Conservation (phyloP, 2,329 filamentous ascomycete genomes). For the Diaporthe sp. region DNA sequence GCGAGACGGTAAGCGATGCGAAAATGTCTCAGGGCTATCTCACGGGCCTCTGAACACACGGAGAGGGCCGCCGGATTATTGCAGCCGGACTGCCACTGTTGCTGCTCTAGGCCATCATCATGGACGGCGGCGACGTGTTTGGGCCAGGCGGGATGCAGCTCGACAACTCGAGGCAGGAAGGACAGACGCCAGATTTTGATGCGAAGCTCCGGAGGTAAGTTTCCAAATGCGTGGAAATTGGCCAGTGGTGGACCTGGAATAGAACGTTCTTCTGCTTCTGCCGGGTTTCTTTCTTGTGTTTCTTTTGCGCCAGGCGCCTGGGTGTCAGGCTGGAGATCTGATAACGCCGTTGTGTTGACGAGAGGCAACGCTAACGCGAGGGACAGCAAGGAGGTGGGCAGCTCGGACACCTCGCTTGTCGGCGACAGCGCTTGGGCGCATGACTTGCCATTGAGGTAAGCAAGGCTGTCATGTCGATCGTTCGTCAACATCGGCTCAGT, state of each 20-base stretch:
- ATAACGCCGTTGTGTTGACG: not conserved
- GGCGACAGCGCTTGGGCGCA: no score
- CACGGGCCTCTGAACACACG: slow-evolving; percentile 51
- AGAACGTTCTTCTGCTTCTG: not conserved
- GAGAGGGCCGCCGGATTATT: slow-evolving; percentile 52
- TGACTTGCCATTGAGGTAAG: not conserved
- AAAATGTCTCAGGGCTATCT: slow-evolving; percentile 49
- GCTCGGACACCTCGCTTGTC: not conserved
- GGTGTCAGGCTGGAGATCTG: not conserved
- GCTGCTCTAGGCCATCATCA: slow-evolving; percentile 34
- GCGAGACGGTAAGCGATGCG: slow-evolving; percentile 48
- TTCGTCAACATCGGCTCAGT: not conserved
- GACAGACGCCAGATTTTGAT: slow-evolving; percentile 53
- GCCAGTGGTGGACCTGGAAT: not conserved
- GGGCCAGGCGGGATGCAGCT: slow-evolving; percentile 50
- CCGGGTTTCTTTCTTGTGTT: not conserved
- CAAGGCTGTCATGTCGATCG: not conserved
- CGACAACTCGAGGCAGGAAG: slow-evolving; percentile 51
- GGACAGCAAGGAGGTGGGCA: slow-evolving; percentile 17
- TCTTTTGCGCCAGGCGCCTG: not conserved
- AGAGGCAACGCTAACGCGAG: slow-evolving; percentile 20
- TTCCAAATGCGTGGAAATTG: slow-evolving; percentile 49
- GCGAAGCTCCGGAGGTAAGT: slow-evolving; percentile 53
- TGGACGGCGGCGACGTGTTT: slow-evolving; percentile 48
- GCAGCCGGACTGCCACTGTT: slow-evolving; percentile 51